These are phyloP conservation scores for Euphorbia lathyris DNA, from an alignment of 345 rosid genomes.

Conservation along the genomic window DNA sequence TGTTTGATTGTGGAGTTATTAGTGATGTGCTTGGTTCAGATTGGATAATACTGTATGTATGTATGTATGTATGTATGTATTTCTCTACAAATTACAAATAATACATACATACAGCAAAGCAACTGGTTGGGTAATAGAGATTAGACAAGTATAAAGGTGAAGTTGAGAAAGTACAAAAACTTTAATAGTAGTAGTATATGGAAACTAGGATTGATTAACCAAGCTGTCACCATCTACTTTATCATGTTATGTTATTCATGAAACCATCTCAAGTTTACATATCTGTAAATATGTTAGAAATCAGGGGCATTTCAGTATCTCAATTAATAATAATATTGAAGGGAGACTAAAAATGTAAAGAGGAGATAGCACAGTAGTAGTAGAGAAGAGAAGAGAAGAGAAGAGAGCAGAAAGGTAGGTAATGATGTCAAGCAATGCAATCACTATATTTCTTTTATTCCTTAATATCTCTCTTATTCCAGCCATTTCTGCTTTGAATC, in stretches of 20 bases:
- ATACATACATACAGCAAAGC: too few relatives aligned
- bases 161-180: too few relatives aligned
- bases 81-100: too few relatives aligned
- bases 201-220: neutral
- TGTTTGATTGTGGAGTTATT: too few relatives aligned
- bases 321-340: conserved; percentile 9
- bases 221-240: conserved; percentile 9
- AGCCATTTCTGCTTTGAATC: conserved; percentile 48
- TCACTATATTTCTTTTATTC: conserved; percentile 43
- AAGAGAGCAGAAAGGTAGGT: conserved; percentile 11
- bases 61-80: too few relatives aligned
- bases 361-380: conserved; percentile 40
- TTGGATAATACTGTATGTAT: too few relatives aligned
- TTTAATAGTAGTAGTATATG: neutral
- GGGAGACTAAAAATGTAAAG: conserved; percentile 19
- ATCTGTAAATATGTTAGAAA: conserved; percentile 18
- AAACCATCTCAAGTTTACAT: neutral
- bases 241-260: conserved; percentile 4
- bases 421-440: conserved; percentile 52
- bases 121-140: too few relatives aligned
- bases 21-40: too few relatives aligned
- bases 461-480: conserved; percentile 43
- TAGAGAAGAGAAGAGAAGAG: too few relatives aligned
- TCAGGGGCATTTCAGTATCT: conserved; percentile 22
- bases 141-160: too few relatives aligned